phyloP scores from a whole-genome alignment of 2,329 filamentous ascomycete genomes.

The Neocucurbitaria cava region DNA sequence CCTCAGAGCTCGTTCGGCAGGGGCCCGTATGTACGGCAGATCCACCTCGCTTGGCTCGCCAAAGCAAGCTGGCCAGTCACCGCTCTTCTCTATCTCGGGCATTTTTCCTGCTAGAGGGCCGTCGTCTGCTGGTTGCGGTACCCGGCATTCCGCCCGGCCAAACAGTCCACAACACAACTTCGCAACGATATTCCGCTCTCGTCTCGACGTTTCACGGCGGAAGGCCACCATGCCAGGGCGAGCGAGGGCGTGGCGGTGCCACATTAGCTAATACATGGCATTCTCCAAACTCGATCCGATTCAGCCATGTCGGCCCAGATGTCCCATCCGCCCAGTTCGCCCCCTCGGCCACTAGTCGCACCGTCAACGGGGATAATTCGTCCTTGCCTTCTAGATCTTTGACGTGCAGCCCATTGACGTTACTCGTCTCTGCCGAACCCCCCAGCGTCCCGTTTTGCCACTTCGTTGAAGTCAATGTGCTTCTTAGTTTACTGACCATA shows the following conservation, averaged over 20 bases:
- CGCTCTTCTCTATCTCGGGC: not conserved
- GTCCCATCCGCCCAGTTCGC: not conserved
- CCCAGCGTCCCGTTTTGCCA: not conserved
- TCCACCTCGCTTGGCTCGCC: not conserved
- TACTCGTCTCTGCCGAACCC: not conserved
- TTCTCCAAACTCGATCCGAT: slow-evolving; percentile 9
- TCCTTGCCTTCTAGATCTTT: not conserved
- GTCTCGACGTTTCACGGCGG: not conserved
- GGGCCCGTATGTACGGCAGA: not conserved
- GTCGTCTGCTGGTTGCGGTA: not conserved
- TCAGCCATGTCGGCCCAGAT: not conserved
- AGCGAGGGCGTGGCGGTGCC: not conserved
- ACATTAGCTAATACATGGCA: slow-evolving; percentile 1
- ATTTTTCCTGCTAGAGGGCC: not conserved
- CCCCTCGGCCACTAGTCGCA: not conserved
- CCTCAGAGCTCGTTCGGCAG: not conserved
- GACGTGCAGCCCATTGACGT: not conserved
- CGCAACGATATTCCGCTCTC: not conserved
- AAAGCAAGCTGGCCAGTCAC: not conserved
- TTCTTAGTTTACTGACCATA: slow-evolving; percentile 1
- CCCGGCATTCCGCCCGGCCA: not conserved
- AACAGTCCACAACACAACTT: not conserved
- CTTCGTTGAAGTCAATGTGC: slow-evolving; percentile 1
- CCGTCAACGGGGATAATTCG: not conserved
- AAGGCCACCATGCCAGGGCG: not conserved